These are phyloP conservation scores for Epithele typhae DNA, from an alignment of 768 basidiomycete species.

Conservation along the genomic window DNA sequence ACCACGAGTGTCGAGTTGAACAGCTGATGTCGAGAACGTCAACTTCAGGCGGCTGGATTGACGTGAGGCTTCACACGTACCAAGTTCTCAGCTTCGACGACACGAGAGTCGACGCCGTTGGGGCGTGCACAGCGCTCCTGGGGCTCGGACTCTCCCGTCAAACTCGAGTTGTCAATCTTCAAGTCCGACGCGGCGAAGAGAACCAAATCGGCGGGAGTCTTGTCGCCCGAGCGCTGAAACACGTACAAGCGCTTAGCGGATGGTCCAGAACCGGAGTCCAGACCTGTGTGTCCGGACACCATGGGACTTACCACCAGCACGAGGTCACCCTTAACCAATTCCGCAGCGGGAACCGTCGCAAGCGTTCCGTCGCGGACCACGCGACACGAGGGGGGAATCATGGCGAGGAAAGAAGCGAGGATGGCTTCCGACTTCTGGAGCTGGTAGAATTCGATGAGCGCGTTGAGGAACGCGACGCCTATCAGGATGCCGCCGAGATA, in stretches of 20 bases:
- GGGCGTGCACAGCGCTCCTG: conserved; percentile 51
- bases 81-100: conserved; percentile 64
- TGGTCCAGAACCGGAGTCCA: neutral
- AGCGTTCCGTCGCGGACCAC: conserved; percentile 58
- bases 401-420: conserved; percentile 65
- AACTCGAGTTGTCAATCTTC: conserved; percentile 67
- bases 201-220: conserved; percentile 65
- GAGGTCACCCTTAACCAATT: conserved; percentile 63
- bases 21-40: conserved; percentile 36
- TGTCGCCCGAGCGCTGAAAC: conserved; percentile 58
- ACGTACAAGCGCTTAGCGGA: neutral
- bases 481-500: conserved; percentile 71
- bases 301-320: conserved; percentile 56
- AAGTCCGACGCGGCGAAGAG: conserved; percentile 57
- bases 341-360: conserved; percentile 51
- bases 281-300: too few relatives aligned
- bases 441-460: conserved; percentile 66
- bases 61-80: too few relatives aligned
- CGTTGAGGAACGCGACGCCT: conserved; percentile 63
- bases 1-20: conserved; percentile 68
- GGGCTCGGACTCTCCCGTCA: conserved; percentile 69
- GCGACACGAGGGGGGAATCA: conserved; percentile 68
- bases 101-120: conserved; percentile 42
- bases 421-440: conserved; percentile 73
- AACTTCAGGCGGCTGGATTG: too few relatives aligned